Percentiles rank a stretch among this genome's conserved stretches.
These are phyloP conservation scores for Aristolochia contorta DNA, from an alignment of 164 flowering plant genomes.

Conservation along the genomic window DNA sequence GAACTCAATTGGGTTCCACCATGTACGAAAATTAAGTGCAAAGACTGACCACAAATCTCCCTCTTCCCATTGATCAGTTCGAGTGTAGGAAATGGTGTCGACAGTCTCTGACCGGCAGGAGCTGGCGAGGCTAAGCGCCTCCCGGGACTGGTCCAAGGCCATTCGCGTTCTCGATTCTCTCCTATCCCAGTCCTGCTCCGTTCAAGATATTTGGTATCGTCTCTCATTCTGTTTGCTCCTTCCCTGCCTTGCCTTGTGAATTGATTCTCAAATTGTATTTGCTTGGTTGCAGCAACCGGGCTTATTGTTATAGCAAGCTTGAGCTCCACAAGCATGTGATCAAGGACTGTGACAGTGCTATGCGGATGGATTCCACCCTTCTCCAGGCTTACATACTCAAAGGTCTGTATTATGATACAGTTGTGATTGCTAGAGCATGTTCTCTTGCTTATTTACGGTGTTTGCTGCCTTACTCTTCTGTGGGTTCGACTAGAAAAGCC, in stretches of 20 bases:
- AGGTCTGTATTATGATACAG: conserved; percentile 29
- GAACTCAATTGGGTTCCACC: too few relatives aligned
- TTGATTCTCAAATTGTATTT: neutral
- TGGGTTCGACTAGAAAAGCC: too few relatives aligned
- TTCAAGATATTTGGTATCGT: conserved; percentile 81
- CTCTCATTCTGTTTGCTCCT: neutral
- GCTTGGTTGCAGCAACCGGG: conserved; percentile 65
- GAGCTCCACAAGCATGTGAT: conserved; percentile 91
- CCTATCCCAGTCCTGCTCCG: conserved; percentile 48
- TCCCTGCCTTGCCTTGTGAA: neutral
- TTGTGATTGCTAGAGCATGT: too few relatives aligned
- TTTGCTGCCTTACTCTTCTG: too few relatives aligned
- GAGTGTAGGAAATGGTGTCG: conserved; percentile 6
- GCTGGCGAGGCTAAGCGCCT: conserved; percentile 62
- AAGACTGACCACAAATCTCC: too few relatives aligned
- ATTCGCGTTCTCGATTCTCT: conserved; percentile 91
- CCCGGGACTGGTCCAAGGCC: conserved; percentile 92
- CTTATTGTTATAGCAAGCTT: conserved; percentile 90
- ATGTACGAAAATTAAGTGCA: too few relatives aligned
- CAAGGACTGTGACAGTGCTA: conserved; percentile 86
- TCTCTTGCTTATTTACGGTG: too few relatives aligned
- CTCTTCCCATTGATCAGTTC: too few relatives aligned
- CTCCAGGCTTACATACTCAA: conserved; percentile 85
- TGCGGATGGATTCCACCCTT: conserved; percentile 61
- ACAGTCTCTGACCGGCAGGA: conserved; percentile 47